phyloP scores from a whole-genome alignment of 2,329 filamentous ascomycete species.

The Colletotrichum agaves region DNA sequence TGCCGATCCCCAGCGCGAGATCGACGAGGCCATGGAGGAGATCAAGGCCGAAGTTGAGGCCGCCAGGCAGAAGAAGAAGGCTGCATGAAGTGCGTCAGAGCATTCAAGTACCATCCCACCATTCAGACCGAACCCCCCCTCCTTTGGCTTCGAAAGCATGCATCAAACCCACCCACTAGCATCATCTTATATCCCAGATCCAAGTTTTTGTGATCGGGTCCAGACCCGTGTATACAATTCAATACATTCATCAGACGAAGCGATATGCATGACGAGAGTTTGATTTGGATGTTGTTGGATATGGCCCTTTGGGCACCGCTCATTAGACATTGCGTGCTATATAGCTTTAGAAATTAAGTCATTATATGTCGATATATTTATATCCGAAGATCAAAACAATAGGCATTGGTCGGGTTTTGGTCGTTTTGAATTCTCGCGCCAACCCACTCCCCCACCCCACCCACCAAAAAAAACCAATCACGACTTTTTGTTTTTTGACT shows the following conservation, averaged over 20 bases:
- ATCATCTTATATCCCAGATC: too few relatives aligned
- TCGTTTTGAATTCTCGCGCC: not conserved
- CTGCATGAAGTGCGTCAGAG: slow-evolving; percentile 3
- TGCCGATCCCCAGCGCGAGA: slow-evolving; percentile 77
- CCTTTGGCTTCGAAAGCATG: too few relatives aligned
- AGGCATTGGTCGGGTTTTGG: not conserved
- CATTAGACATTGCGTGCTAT: slow-evolving; percentile 28
- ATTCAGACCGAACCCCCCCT: too few relatives aligned
- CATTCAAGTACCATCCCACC: not conserved
- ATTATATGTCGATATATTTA: slow-evolving; percentile 21
- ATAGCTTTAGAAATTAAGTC: slow-evolving; percentile 21
- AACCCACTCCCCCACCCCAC: too few relatives aligned
- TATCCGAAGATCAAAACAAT: not conserved
- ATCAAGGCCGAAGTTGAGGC: slow-evolving; percentile 77
- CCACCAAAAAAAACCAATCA: not conserved
- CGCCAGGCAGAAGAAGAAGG: slow-evolving; percentile 42
- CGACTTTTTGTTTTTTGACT: not conserved
- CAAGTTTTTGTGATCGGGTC: too few relatives aligned
- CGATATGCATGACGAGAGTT: not conserved
- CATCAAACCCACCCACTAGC: too few relatives aligned
- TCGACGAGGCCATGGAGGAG: slow-evolving; percentile 82
- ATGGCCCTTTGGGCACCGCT: not conserved
- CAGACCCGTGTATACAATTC: too few relatives aligned
- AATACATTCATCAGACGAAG: not conserved
- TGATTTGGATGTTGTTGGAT: not conserved